Conservation (phyloP, 345 rosid genomes). For the Syzygium jambos region DNA sequence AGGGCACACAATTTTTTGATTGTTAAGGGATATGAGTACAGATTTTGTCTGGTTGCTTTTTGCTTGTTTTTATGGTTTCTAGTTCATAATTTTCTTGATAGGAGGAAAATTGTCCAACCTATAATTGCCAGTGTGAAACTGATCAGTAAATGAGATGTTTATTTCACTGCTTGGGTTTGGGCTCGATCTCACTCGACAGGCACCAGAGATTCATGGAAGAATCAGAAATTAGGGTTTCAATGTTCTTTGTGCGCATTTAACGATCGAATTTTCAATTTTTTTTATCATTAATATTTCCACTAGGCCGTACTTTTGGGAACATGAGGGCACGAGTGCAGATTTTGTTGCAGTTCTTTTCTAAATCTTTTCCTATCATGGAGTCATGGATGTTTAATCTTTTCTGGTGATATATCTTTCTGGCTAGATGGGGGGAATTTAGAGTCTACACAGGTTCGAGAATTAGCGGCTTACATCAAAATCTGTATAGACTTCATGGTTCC, state of each 20-base stretch:
- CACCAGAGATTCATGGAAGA: not conserved
- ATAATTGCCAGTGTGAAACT: not conserved
- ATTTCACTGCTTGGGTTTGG: not conserved
- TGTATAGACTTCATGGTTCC: not conserved
- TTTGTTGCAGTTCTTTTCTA: not conserved
- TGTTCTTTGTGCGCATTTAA: not conserved
- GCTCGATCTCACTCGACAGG: not conserved
- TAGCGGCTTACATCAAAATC: not conserved
- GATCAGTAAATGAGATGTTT: not conserved
- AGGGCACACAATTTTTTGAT: not conserved
- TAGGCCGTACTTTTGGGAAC: not conserved
- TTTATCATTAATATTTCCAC: not conserved
- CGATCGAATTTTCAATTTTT: not conserved
- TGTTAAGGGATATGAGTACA: not conserved
- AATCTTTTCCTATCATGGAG: not conserved
- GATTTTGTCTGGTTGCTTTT: not conserved
- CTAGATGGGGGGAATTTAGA: not conserved
- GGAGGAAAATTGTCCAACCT: not conserved
- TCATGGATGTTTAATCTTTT: not conserved
- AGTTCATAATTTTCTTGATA: not conserved
- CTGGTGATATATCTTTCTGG: not conserved
- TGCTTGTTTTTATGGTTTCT: not conserved
- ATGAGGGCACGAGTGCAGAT: not conserved
- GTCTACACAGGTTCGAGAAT: not conserved
- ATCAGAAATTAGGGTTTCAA: not conserved